Percentiles rank a stretch among this genome's conserved stretches.
These are phyloP conservation scores for Exutisphaerella laricina DNA, from an alignment of 2,329 filamentous ascomycete genomes.

Conservation along the genomic window DNA sequence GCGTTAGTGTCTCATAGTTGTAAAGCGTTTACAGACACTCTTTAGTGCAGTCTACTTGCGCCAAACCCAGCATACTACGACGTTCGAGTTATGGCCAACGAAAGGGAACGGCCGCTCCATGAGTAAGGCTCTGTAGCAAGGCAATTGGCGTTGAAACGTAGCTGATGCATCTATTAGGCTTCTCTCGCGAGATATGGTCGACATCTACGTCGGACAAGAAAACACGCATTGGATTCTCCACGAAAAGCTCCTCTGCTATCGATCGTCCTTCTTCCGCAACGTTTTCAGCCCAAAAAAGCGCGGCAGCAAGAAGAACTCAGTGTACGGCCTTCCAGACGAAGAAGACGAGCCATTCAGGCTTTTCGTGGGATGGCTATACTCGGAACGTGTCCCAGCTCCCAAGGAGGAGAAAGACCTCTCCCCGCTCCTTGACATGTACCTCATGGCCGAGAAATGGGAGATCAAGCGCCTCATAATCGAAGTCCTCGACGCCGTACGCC, in stretches of 20 bases:
- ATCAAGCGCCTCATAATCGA: constrained; percentile 45
- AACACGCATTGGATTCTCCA: constrained; percentile 53
- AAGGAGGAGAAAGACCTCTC: constrained; percentile 48
- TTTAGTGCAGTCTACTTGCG: too few relatives aligned
- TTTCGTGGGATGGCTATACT: constrained; percentile 52
- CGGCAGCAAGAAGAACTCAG: constrained; percentile 30
- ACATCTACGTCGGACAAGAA: constrained; percentile 51
- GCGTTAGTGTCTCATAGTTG: too few relatives aligned
- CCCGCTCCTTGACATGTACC: constrained; percentile 49
- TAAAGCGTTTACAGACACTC: too few relatives aligned
- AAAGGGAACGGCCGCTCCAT: constrained; percentile 38
- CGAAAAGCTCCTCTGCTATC: constrained; percentile 52
- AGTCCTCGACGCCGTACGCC: constrained; percentile 46
- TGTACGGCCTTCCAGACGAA: constrained; percentile 48
- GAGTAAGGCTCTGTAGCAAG: constrained; percentile 32
- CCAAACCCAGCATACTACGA: not conserved
- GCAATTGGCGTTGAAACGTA: constrained; percentile 1
- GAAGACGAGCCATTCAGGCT: constrained; percentile 48
- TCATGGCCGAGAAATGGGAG: constrained; percentile 50
- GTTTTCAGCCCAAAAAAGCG: constrained; percentile 45
- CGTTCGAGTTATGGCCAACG: constrained; percentile 17
- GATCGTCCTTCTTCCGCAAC: constrained; percentile 50
- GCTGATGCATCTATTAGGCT: constrained; percentile 35
- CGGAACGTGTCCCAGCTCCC: constrained; percentile 42
- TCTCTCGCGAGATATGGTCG: constrained; percentile 50